Evolutionary conservation across 768 basidiomycete genomes (phyloP).

Genomic region (Leccinum boreale): DNA sequence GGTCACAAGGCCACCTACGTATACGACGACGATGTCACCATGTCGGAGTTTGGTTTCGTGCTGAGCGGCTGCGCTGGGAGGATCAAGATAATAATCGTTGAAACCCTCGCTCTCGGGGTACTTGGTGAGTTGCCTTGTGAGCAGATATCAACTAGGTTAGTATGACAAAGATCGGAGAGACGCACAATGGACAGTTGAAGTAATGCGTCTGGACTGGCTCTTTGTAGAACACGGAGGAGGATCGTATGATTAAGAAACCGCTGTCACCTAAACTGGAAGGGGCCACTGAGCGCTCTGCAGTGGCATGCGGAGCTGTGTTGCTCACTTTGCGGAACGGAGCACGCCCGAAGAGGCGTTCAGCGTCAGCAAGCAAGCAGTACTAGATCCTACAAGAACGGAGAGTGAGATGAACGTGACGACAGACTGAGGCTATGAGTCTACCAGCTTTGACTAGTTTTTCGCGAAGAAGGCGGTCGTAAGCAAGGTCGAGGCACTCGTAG

Average conservation of each 20-base stretch:
- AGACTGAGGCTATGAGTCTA: constrained; percentile 29
- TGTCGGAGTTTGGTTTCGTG: constrained; percentile 48
- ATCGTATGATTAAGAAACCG: constrained; percentile 69
- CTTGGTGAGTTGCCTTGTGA: constrained; percentile 32
- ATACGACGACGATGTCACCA: constrained; percentile 51
- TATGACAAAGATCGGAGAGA: not conserved
- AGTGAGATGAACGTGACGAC: not conserved
- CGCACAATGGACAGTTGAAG: constrained; percentile 34
- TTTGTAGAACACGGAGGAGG: constrained; percentile 57
- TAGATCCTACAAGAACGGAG: constrained; percentile 55
- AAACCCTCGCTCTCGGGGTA: constrained; percentile 28
- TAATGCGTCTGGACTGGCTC: constrained; percentile 32
- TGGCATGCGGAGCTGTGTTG: constrained; percentile 4
- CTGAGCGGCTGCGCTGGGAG: constrained; percentile 40
- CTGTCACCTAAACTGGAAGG: constrained; percentile 69
- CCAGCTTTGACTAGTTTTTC: constrained; percentile 60
- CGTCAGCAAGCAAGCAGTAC: constrained; percentile 76
- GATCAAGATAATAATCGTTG: constrained; percentile 29
- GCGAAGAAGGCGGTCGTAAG: constrained; percentile 66
- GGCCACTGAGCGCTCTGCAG: constrained; percentile 5
- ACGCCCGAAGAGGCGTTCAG: constrained; percentile 73
- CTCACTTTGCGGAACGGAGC: constrained; percentile 76
- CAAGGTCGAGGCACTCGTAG: constrained; percentile 65
- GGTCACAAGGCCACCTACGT: constrained; percentile 31
- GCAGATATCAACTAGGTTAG: not conserved